A percentile compares a stretch with the other conserved stretches of the same genome.
These are phyloP conservation scores for Schwanniomyces yamadae DNA, from an alignment of 805 yeast genomes.

Conservation along the genomic window DNA sequence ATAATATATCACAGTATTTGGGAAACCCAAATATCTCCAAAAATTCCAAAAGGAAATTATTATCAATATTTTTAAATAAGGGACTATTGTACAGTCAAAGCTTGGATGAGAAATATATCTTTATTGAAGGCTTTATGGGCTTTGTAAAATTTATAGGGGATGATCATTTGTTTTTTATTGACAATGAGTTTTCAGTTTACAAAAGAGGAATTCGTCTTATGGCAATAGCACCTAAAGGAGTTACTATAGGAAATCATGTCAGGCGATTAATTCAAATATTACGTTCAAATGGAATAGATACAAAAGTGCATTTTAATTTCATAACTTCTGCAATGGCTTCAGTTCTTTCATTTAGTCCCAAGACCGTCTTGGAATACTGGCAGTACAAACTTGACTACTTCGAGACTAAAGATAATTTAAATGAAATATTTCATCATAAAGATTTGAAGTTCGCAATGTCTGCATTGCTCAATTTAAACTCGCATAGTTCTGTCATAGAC, in stretches of 20 bases:
- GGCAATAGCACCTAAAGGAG: constrained; percentile 12
- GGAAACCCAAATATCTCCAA: constrained; percentile 9
- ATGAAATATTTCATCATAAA: constrained; percentile 7
- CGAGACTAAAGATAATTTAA: neutral
- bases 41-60: constrained; percentile 19
- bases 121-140: constrained; percentile 16
- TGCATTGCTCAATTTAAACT: constrained; percentile 21
- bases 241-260: constrained; percentile 11
- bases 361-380: constrained; percentile 20
- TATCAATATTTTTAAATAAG: constrained; percentile 14
- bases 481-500: constrained; percentile 20
- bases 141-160: constrained; percentile 17
- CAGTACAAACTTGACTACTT: constrained; percentile 14
- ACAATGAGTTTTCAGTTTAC: constrained; percentile 17
- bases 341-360: constrained; percentile 13
- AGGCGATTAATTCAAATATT: constrained; percentile 5
- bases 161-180: constrained; percentile 17
- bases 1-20: constrained; percentile 15
- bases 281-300: neutral
- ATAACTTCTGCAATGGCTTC: constrained; percentile 17
- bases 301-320: constrained; percentile 12
- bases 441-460: constrained; percentile 34
- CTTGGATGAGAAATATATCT: constrained; percentile 11
- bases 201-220: constrained; percentile 17
- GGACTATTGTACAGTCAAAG: constrained; percentile 17